phyloP scores from a whole-genome alignment of 2,329 filamentous ascomycete species.

The Cercospora janseana region DNA sequence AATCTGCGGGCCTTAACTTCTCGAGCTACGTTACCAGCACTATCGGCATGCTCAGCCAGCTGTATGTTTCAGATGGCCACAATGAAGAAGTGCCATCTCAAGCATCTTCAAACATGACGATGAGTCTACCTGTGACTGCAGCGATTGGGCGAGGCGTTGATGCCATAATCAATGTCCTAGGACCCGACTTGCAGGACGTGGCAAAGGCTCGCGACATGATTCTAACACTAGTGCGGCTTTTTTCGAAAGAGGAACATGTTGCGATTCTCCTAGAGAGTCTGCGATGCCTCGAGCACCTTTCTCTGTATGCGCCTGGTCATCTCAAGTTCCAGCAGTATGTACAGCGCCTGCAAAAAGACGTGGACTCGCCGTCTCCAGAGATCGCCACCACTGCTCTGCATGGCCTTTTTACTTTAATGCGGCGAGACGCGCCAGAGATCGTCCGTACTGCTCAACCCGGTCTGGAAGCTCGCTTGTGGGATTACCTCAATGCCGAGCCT shows the following conservation, averaged over 20 bases:
- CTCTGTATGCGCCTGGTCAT: conserved; percentile 83
- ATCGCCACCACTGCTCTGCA: conserved; percentile 82
- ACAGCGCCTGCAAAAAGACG: conserved; percentile 71
- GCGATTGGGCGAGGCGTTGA: conserved; percentile 86
- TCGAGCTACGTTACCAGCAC: conserved; percentile 86
- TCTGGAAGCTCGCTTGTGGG: conserved; percentile 89
- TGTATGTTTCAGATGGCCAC: conserved; percentile 89
- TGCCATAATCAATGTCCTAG: conserved; percentile 93
- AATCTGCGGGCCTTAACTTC: conserved; percentile 89
- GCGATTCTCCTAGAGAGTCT: conserved; percentile 74
- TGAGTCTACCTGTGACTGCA: conserved; percentile 77
- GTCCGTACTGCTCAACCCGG: conserved; percentile 71
- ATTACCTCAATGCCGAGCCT: conserved; percentile 75
- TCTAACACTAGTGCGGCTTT: conserved; percentile 78
- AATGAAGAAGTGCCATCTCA: conserved; percentile 77
- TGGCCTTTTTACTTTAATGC: conserved; percentile 92
- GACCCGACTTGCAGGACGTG: conserved; percentile 90
- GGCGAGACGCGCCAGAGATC: conserved; percentile 81
- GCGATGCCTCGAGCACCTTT: conserved; percentile 83
- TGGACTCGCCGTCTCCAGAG: conserved; percentile 66
- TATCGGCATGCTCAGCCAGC: conserved; percentile 87
- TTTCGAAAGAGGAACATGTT: conserved; percentile 66
- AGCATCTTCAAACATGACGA: conserved; percentile 84
- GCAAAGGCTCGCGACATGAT: conserved; percentile 90
- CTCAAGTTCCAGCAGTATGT: conserved; percentile 85